A percentile compares a stretch with the other conserved stretches of the same genome.
Conservation (phyloP, 352 stramenopile species). For the Globisporangium polare region DNA sequence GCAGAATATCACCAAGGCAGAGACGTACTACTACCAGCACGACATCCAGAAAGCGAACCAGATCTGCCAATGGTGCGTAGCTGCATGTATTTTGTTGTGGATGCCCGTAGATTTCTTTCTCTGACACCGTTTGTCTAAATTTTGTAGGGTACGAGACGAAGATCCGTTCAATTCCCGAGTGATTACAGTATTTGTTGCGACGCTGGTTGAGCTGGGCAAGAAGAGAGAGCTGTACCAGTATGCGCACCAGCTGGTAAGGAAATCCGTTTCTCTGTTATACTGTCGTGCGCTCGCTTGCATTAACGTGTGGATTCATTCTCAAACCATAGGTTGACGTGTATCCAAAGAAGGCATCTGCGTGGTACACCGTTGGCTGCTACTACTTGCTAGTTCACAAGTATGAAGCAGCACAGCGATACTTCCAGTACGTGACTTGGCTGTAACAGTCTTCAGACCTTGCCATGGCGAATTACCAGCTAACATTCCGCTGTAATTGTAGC, state of each 20-base stretch:
- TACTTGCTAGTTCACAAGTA: slow-evolving; percentile 94
- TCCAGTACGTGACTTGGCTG: slow-evolving; percentile 67
- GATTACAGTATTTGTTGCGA: slow-evolving; percentile 85
- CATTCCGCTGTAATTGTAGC: slow-evolving; percentile 24
- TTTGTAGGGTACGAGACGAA: slow-evolving; percentile 48
- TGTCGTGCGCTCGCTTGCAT: neutral
- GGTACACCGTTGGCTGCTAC: slow-evolving; percentile 97
- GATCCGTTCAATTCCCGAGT: slow-evolving; percentile 84
- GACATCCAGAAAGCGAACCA: slow-evolving; percentile 76
- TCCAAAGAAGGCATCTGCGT: slow-evolving; percentile 90
- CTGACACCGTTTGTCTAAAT: neutral
- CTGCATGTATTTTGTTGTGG: slow-evolving; percentile 1
- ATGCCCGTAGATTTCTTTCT: neutral
- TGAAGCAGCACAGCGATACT: slow-evolving; percentile 94
- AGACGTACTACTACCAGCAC: slow-evolving; percentile 85
- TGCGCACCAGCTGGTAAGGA: slow-evolving; percentile 90
- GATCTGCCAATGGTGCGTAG: slow-evolving; percentile 64
- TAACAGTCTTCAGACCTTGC: neutral
- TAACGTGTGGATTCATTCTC: neutral
- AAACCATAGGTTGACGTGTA: slow-evolving; percentile 85
- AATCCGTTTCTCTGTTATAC: neutral
- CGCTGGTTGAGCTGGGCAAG: slow-evolving; percentile 88
- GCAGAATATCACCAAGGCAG: slow-evolving; percentile 70
- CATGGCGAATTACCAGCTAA: neutral
- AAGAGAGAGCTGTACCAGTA: slow-evolving; percentile 95